These are phyloP conservation scores for Apostasia shenzhenica DNA, from an alignment of 106 monocot genomes.

Conservation along the genomic window DNA sequence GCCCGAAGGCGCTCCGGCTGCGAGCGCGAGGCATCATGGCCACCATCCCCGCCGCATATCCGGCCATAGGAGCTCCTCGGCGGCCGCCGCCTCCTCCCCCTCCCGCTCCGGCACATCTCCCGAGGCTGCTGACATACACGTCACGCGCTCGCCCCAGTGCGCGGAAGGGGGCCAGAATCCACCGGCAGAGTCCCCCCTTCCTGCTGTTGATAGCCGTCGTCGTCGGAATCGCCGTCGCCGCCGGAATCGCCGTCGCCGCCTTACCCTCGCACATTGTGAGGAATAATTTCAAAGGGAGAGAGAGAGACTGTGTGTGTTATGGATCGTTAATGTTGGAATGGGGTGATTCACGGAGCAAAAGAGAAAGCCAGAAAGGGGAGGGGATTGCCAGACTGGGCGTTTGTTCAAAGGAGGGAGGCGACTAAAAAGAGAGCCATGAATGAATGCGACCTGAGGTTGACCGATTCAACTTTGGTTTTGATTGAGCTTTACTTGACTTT, in stretches of 20 bases:
- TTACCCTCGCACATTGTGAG: neutral
- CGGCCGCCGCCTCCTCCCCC: neutral
- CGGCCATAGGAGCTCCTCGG: neutral
- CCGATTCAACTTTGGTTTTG: too few species aligned
- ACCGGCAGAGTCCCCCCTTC: neutral
- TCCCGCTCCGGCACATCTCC: constrained; percentile 2
- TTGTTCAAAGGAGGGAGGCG: too few species aligned
- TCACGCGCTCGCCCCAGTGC: neutral
- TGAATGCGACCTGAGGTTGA: too few species aligned
- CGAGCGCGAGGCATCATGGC: constrained; percentile 1
- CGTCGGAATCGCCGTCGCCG: neutral
- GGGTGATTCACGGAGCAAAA: too few species aligned
- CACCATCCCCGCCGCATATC: neutral
- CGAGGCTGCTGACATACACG: neutral
- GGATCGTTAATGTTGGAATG: too few species aligned
- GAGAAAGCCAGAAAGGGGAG: too few species aligned
- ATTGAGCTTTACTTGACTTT: too few species aligned
- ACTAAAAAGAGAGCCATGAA: too few species aligned
- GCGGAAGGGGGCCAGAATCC: neutral
- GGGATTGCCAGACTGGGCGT: too few species aligned
- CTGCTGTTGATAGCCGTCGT: neutral
- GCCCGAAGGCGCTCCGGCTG: neutral
- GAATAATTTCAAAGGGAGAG: neutral
- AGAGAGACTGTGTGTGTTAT: too few species aligned
- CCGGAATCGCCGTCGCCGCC: neutral